phyloP scores from a whole-genome alignment of 2,329 filamentous ascomycete genomes.

The Bisporella sp. region DNA sequence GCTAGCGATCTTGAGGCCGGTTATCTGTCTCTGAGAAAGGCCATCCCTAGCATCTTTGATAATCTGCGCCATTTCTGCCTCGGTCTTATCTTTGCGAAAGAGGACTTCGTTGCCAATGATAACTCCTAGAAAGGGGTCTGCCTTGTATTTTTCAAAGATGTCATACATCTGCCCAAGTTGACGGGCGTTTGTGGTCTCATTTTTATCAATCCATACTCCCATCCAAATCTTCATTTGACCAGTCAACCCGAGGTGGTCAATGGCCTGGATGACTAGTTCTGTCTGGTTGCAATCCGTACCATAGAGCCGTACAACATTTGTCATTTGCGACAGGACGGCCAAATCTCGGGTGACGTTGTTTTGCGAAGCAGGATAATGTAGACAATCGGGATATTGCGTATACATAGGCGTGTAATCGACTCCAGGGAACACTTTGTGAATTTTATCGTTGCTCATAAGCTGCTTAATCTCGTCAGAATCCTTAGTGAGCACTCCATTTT shows the following conservation, averaged over 20 bases:
- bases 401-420: conserved; percentile 94
- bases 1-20: conserved; percentile 68
- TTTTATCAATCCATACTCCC: conserved; percentile 85
- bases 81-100: conserved; percentile 68
- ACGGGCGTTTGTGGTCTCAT: conserved; percentile 74
- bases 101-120: conserved; percentile 79
- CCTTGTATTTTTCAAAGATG: conserved; percentile 64
- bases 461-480: conserved; percentile 74
- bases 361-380: conserved; percentile 71
- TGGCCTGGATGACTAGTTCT: conserved; percentile 81
- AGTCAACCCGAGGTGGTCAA: conserved; percentile 65
- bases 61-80: conserved; percentile 53
- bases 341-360: conserved; percentile 93
- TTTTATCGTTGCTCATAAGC: conserved; percentile 69
- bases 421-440: conserved; percentile 91
- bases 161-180: conserved; percentile 81
- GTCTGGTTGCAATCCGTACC: conserved; percentile 98
- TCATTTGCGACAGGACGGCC: conserved; percentile 83
- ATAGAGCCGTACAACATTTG: conserved; percentile 81
- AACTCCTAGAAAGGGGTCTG: conserved; percentile 67
- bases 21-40: conserved; percentile 57
- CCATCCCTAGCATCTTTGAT: conserved; percentile 66
- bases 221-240: conserved; percentile 81
- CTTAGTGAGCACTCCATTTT: conserved; percentile 65
- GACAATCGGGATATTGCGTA: conserved; percentile 80